Evolutionary conservation across 306 rosid species (phyloP).

Genomic region (Begonia loranthoides): DNA sequence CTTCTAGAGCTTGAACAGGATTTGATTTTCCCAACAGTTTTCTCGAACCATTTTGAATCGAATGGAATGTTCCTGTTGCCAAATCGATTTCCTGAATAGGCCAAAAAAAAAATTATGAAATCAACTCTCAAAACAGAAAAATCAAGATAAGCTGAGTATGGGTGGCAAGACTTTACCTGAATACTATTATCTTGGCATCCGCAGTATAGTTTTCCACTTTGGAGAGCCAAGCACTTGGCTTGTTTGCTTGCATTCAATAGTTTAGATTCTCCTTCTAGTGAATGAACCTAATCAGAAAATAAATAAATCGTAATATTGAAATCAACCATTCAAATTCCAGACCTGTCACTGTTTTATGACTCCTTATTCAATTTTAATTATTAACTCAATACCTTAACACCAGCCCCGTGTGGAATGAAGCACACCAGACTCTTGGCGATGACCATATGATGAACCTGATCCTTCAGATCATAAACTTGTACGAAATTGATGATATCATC

Average conservation of each 20-base stretch:
- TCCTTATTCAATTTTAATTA: too few relatives aligned
- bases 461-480: slow-evolving; percentile 71
- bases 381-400: slow-evolving; percentile 45
- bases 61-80: slow-evolving; percentile 45
- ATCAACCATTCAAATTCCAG: not conserved
- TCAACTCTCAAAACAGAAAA: slow-evolving; percentile 2
- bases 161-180: slow-evolving; percentile 38
- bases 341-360: too few relatives aligned
- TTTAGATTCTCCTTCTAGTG: slow-evolving; percentile 50
- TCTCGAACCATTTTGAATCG: slow-evolving; percentile 56
- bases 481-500: slow-evolving; percentile 35
- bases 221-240: slow-evolving; percentile 65
- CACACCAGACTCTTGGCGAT: slow-evolving; percentile 36
- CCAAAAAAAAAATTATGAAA: slow-evolving; percentile 4
- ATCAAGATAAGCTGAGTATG: not conserved
- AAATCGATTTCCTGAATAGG: slow-evolving; percentile 62
- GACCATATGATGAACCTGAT: slow-evolving; percentile 54
- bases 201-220: slow-evolving; percentile 48
- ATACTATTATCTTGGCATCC: slow-evolving; percentile 82
- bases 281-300: slow-evolving; percentile 33
- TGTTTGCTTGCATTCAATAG: slow-evolving; percentile 47
- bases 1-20: slow-evolving; percentile 57
- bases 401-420: slow-evolving; percentile 66
- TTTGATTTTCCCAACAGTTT: slow-evolving; percentile 62
- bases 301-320: not conserved